Evolutionary conservation across 331 rosid species (phyloP).

Genomic region (Malus hybrid): DNA sequence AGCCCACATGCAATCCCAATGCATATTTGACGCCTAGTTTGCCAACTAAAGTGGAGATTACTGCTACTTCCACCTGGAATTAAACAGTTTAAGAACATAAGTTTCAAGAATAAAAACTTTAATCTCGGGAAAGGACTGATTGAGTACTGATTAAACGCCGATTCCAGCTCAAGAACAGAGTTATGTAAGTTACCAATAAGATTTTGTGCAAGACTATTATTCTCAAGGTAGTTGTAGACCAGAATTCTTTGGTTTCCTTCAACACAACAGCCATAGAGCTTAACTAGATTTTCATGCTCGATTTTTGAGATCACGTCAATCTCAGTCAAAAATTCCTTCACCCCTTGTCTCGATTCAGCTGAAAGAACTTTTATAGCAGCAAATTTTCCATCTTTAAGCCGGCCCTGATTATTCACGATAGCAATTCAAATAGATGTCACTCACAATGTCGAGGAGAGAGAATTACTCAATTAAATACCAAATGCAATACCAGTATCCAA

Average conservation of each 20-base stretch:
- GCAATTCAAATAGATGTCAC: slow-evolving; percentile 12
- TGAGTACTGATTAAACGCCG: not conserved
- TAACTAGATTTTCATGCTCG: slow-evolving; percentile 78
- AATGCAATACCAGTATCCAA: not conserved
- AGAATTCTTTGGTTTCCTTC: slow-evolving; percentile 63
- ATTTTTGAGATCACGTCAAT: slow-evolving; percentile 73
- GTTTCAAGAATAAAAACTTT: not conserved
- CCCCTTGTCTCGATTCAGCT: slow-evolving; percentile 82
- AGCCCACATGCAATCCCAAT: slow-evolving; percentile 80
- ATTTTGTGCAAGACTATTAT: slow-evolving; percentile 71
- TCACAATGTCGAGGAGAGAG: slow-evolving; percentile 6
- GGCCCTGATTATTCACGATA: slow-evolving; percentile 55
- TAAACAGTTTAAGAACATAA: slow-evolving; percentile 4
- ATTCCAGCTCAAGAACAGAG: not conserved
- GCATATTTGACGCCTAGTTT: slow-evolving; percentile 46
- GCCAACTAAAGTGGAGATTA: slow-evolving; percentile 56
- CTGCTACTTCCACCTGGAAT: slow-evolving; percentile 51
- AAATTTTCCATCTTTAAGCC: slow-evolving; percentile 65
- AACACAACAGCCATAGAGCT: slow-evolving; percentile 81
- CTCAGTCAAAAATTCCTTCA: slow-evolving; percentile 89
- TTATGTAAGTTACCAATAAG: slow-evolving; percentile 55
- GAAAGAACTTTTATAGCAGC: slow-evolving; percentile 97
- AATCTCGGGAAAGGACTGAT: not conserved
- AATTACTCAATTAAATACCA: not conserved
- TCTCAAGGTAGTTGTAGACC: slow-evolving; percentile 93